A percentile compares a stretch with the other conserved stretches of the same genome.
phyloP scores from a whole-genome alignment of 2,329 filamentous ascomycete genomes.

The Xylariaceae sp. region DNA sequence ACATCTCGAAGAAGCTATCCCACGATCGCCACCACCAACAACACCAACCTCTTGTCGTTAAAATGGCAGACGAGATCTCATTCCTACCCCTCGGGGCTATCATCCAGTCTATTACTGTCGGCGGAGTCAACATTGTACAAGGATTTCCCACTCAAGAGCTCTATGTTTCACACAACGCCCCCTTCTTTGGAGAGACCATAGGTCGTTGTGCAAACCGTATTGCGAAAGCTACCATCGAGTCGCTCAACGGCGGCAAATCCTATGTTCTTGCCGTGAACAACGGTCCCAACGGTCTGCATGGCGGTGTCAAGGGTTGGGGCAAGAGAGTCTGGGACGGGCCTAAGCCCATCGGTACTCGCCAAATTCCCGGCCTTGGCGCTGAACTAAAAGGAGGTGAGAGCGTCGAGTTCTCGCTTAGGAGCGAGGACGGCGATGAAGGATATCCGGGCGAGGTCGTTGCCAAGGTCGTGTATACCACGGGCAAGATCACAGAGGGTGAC shows the following conservation, averaged over 20 bases:
- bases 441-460: constrained; percentile 83
- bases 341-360: constrained; percentile 48
- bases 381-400: constrained; percentile 58
- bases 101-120: constrained; percentile 76
- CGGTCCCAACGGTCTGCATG: constrained; percentile 70
- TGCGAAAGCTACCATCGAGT: constrained; percentile 63
- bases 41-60: not conserved
- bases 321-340: constrained; percentile 76
- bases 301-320: constrained; percentile 73
- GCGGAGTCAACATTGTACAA: constrained; percentile 80
- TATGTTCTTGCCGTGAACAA: constrained; percentile 75
- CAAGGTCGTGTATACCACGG: constrained; percentile 73
- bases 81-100: constrained; percentile 76
- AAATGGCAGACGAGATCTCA: constrained; percentile 43
- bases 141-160: constrained; percentile 72
- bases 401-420: constrained; percentile 62
- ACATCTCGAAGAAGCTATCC: too few species aligned
- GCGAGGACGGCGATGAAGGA: constrained; percentile 79
- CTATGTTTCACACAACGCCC: constrained; percentile 70
- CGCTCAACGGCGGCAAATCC: constrained; percentile 62
- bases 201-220: constrained; percentile 82
- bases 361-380: constrained; percentile 47
- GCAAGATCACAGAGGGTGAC: constrained; percentile 59
- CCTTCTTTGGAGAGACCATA: constrained; percentile 91
- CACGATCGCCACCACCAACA: too few species aligned